A percentile compares a stretch with the other conserved stretches of the same genome.
Evolutionary conservation across 2,329 filamentous ascomycete species (phyloP).

Genomic region (Albifimbria verrucaria): DNA sequence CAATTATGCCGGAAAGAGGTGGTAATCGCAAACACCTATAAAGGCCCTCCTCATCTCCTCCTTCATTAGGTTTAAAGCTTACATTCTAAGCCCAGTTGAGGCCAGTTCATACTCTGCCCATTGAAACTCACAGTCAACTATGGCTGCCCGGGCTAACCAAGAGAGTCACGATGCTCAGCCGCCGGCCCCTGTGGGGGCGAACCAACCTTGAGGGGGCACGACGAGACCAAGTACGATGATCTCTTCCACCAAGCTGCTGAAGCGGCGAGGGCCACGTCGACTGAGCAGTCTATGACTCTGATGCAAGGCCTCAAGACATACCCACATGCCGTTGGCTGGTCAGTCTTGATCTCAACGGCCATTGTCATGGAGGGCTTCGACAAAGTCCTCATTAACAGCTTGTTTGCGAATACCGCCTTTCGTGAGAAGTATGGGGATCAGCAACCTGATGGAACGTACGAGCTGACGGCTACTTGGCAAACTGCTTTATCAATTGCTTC

Average conservation of each 20-base stretch:
- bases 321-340: slow-evolving; percentile 24
- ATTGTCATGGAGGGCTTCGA: slow-evolving; percentile 32
- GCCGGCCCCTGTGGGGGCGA: too few species aligned
- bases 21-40: too few species aligned
- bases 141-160: background rate
- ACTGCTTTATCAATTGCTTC: slow-evolving; percentile 37
- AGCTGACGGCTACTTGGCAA: slow-evolving; percentile 44
- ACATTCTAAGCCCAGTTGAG: too few species aligned
- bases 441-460: slow-evolving; percentile 22
- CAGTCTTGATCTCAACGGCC: slow-evolving; percentile 22
- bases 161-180: background rate
- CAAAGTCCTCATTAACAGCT: slow-evolving; percentile 18
- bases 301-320: slow-evolving; percentile 13
- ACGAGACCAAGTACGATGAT: background rate
- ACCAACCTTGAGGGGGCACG: background rate
- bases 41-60: too few species aligned
- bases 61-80: too few species aligned
- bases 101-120: too few species aligned
- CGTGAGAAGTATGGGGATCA: slow-evolving; percentile 15
- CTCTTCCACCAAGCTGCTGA: background rate
- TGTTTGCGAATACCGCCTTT: slow-evolving; percentile 25
- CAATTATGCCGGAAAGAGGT: too few species aligned
- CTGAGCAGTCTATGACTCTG: slow-evolving; percentile 12
- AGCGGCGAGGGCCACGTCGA: background rate
- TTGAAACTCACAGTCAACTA: background rate